A percentile compares a stretch with the other conserved stretches of the same genome.
Conservation (phyloP, 1,284 basidiomycete genomes). For the Boletus sp. region DNA sequence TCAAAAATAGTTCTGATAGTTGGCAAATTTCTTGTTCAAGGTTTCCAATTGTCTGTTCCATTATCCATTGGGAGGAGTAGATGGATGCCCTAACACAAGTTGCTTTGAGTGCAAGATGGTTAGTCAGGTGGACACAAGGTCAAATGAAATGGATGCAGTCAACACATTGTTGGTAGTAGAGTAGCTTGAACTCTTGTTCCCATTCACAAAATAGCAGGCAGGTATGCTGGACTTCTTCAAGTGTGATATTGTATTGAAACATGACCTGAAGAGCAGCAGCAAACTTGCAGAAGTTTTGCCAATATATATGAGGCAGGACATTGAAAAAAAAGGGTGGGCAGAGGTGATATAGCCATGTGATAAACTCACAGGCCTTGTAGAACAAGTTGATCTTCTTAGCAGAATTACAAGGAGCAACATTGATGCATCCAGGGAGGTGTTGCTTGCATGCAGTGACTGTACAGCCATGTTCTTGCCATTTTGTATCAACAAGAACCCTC, state of each 20-base stretch:
- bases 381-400: conserved; percentile 3
- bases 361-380: conserved; percentile 5
- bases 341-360: conserved; percentile 1
- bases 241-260: background rate
- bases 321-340: background rate
- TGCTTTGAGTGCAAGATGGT: conserved; percentile 1
- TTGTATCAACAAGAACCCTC: background rate
- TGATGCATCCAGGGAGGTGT: background rate
- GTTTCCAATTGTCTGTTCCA: conserved; percentile 20
- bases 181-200: background rate
- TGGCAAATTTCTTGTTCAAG: conserved; percentile 11
- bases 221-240: background rate
- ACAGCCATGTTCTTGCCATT: conserved; percentile 3
- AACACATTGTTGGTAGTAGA: background rate
- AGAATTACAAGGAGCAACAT: background rate
- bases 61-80: conserved; percentile 21
- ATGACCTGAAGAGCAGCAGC: background rate
- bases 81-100: conserved; percentile 7
- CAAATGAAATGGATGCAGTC: conserved; percentile 2
- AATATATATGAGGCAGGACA: background rate
- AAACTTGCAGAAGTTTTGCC: conserved; percentile 2
- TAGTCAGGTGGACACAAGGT: conserved; percentile 3
- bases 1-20: conserved; percentile 3
- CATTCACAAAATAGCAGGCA: background rate
- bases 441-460: background rate